phyloP scores from a whole-genome alignment of 192 early-diverging fungal genomes.

The Umbelopsis ramanniana region DNA sequence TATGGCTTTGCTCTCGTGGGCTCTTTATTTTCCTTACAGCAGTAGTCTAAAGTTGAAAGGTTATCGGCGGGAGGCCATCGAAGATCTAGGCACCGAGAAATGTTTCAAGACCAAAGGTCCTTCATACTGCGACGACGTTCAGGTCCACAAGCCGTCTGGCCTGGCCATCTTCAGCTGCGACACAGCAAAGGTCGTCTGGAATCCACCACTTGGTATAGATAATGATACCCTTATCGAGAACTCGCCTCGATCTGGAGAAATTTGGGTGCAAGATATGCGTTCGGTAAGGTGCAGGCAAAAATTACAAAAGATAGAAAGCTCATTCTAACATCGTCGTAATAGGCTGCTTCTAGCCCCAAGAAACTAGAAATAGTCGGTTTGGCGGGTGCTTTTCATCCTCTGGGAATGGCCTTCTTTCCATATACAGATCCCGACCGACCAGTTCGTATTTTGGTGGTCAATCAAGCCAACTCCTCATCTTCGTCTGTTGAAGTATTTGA shows the following conservation, averaged over 20 bases:
- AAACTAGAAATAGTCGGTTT: neutral
- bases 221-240: neutral
- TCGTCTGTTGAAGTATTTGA: slow-evolving; percentile 23
- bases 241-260: slow-evolving; percentile 18
- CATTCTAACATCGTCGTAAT: neutral
- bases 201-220: slow-evolving; percentile 20
- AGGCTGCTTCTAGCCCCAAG: neutral
- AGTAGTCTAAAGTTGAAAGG: slow-evolving; percentile 1
- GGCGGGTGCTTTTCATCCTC: slow-evolving; percentile 17
- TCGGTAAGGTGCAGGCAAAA: neutral
- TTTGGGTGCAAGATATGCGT: slow-evolving; percentile 25
- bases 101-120: slow-evolving; percentile 14
- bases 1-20: neutral
- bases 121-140: slow-evolving; percentile 25
- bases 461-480: slow-evolving; percentile 13
- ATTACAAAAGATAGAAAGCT: too few species aligned
- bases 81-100: slow-evolving; percentile 15
- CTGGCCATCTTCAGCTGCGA: slow-evolving; percentile 25
- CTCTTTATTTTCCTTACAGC: neutral
- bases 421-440: neutral
- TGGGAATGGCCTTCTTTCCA: slow-evolving; percentile 11
- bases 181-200: slow-evolving; percentile 5
- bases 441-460: slow-evolving; percentile 13
- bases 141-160: neutral
- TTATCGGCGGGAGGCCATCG: neutral